Base-by-base conservation (phyloP, 1,284 basidiomycete species). In the Trichosporon inkin region DNA sequence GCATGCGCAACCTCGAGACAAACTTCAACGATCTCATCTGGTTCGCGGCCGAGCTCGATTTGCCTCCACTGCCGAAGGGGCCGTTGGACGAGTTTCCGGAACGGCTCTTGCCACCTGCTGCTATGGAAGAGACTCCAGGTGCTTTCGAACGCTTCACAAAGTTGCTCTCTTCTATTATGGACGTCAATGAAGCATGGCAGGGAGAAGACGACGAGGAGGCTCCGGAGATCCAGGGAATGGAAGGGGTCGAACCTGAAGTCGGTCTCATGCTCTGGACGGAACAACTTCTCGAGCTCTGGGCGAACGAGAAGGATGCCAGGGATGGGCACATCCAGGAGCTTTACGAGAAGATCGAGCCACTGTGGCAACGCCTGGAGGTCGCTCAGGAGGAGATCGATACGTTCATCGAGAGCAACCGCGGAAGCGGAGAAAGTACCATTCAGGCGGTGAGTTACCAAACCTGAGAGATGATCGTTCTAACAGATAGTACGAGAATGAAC, bases 401-500 rank as follows among this genome's bases (percentile, higher is more conserved):
- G 11, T 79, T 79, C 39, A 71, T 77, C 3, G 73, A 79, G 40
- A 70, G 67, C 59, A 76, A 79, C 56, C 68, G 70, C 24, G 78
- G 78, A 1, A 69, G 73, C 47, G 70, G 75, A 0, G 69, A 74
- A 11, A 62, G 68, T 1, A 70, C 71, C 5, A 72, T 78, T 37
- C 58, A 56, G 54, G 77, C 75, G 2, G 77, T 77, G 55, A 69
- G 74, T 67, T 6, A 6, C 5, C 3, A 5, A 6, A 8, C 39
- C 35, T 53, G 20, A 22, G 10, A 3, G 14, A 4, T 8, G n/a
- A 10, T 10, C 16, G 8, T 17, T 16, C 55, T 62, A 19, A 62
- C 57, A 3, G 0, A 1, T 63, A 82, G 72, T 99, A 99, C 71
- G 88, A 94, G 68, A 84, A 85, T 53, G 96, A 99, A 76, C 80